A percentile compares a stretch with the other conserved stretches of the same genome.
These are phyloP conservation scores for Simplicillium aogashimaense DNA, from an alignment of 2,329 filamentous ascomycete species.

Conservation along the genomic window DNA sequence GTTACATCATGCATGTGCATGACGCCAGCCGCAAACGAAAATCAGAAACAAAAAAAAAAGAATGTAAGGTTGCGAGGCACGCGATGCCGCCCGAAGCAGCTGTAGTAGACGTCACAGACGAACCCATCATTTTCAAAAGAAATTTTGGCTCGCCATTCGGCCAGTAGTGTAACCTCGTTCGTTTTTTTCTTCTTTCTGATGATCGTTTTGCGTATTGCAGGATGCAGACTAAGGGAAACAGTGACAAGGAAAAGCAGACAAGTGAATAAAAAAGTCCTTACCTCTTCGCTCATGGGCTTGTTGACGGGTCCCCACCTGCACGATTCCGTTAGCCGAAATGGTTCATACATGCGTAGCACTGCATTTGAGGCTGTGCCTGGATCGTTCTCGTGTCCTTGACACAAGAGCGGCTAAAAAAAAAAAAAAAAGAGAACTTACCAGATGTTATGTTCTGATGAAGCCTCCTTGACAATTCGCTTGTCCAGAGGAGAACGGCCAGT, in stretches of 20 bases:
- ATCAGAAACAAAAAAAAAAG: slow-evolving; percentile 2
- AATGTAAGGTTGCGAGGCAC: slow-evolving; percentile 4
- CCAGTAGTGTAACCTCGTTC: too few relatives aligned
- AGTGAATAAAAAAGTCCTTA: slow-evolving; percentile 35
- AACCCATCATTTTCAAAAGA: too few relatives aligned
- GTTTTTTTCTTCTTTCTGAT: not conserved
- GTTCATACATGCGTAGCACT: not conserved
- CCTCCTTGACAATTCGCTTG: slow-evolving; percentile 94
- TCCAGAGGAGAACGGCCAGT: slow-evolving; percentile 93
- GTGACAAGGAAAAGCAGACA: slow-evolving; percentile 7
- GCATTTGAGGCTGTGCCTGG: not conserved
- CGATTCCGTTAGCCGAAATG: slow-evolving; percentile 17
- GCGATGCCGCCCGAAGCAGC: too few relatives aligned
- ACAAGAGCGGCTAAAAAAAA: too few relatives aligned
- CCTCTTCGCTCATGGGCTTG: slow-evolving; percentile 95
- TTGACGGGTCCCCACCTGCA: slow-evolving; percentile 88
- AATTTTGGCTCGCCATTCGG: too few relatives aligned
- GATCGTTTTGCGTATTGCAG: not conserved
- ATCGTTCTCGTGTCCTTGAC: too few relatives aligned
- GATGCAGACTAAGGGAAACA: slow-evolving; percentile 5
- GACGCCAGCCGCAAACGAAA: not conserved
- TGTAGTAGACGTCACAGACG: too few relatives aligned
- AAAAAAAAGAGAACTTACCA: too few relatives aligned
- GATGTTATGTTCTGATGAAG: slow-evolving; percentile 77
- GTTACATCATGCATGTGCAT: too few relatives aligned